phyloP scores from a whole-genome alignment of 1,284 basidiomycete species.

The Melanopsichium pennsylvanicum region DNA sequence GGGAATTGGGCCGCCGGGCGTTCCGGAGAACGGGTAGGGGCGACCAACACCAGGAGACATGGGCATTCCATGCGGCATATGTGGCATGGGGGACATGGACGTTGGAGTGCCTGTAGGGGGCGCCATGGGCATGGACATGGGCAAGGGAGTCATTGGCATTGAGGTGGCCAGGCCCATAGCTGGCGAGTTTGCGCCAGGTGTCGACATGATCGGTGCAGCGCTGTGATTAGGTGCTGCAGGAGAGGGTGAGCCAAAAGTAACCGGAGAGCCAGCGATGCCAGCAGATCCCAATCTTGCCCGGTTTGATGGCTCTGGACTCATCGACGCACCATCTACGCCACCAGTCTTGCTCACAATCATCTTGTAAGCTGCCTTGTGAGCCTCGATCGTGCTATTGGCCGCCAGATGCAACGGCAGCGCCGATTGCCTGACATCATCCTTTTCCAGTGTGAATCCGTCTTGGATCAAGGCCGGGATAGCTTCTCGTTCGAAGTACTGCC shows the following conservation, averaged over 20 bases:
- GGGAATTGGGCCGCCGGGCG: too few relatives aligned
- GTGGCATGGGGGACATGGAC: slow-evolving; percentile 22
- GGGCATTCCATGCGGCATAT: slow-evolving; percentile 6
- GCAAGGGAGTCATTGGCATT: slow-evolving; percentile 32
- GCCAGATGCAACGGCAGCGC: slow-evolving; percentile 55
- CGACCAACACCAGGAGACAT: slow-evolving; percentile 14
- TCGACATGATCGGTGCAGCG: neutral
- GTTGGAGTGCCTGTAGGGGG: neutral
- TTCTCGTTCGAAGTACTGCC: slow-evolving; percentile 52
- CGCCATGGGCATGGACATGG: slow-evolving; percentile 6
- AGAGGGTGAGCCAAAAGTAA: slow-evolving; percentile 15
- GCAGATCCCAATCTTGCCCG: slow-evolving; percentile 21
- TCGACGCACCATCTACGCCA: slow-evolving; percentile 16
- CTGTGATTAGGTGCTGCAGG: slow-evolving; percentile 7
- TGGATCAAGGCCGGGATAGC: slow-evolving; percentile 56
- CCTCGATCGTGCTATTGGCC: slow-evolving; percentile 52
- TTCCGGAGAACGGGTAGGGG: slow-evolving; percentile 17
- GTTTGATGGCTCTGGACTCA: slow-evolving; percentile 38
- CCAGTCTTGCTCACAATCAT: slow-evolving; percentile 33
- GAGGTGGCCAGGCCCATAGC: slow-evolving; percentile 23
- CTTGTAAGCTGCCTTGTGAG: slow-evolving; percentile 45
- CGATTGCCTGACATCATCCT: slow-evolving; percentile 59
- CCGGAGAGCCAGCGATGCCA: slow-evolving; percentile 20
- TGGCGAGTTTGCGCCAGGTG: neutral
- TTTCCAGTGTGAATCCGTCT: slow-evolving; percentile 63